Evolutionary conservation across 1,139 yeast genomes (phyloP).

Genomic region (Hyphopichia fennica): DNA sequence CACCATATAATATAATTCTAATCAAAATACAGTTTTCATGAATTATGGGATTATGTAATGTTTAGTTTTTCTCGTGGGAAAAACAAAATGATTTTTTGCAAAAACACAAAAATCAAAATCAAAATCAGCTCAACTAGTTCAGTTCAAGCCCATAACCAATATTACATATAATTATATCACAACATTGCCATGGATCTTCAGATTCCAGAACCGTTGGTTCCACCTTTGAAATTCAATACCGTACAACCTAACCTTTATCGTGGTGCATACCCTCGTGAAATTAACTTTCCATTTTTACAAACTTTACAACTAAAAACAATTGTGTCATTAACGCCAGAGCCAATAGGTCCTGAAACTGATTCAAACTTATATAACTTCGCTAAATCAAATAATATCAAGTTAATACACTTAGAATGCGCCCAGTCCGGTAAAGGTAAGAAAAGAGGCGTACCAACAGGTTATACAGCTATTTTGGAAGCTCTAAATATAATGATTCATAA

Average conservation of each 20-base stretch:
- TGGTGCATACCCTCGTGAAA: conserved; percentile 83
- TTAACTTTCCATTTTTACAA: conserved; percentile 70
- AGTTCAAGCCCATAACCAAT: too few species aligned
- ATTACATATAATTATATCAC: neutral
- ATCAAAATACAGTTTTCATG: too few species aligned
- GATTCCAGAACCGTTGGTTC: conserved; percentile 52
- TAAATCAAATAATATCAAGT: conserved; percentile 39
- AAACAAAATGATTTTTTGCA: too few species aligned
- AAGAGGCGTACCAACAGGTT: conserved; percentile 75
- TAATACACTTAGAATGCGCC: conserved; percentile 68
- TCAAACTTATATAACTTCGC: conserved; percentile 54
- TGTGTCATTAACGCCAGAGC: conserved; percentile 76
- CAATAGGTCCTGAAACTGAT: conserved; percentile 57
- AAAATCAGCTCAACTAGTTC: too few species aligned
- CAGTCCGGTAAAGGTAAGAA: conserved; percentile 73
- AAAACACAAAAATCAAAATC: too few species aligned
- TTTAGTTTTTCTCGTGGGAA: too few species aligned
- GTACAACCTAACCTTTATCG: conserved; percentile 72
- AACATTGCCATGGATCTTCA: conserved; percentile 13
- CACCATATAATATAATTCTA: too few species aligned
- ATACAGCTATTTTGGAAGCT: conserved; percentile 58
- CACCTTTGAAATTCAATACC: conserved; percentile 77
- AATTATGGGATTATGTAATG: too few species aligned
- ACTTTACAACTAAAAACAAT: conserved; percentile 69
- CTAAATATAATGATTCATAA: conserved; percentile 61